Base-by-base conservation (phyloP, 208 protist genomes). In the Willaertia magna region DNA sequence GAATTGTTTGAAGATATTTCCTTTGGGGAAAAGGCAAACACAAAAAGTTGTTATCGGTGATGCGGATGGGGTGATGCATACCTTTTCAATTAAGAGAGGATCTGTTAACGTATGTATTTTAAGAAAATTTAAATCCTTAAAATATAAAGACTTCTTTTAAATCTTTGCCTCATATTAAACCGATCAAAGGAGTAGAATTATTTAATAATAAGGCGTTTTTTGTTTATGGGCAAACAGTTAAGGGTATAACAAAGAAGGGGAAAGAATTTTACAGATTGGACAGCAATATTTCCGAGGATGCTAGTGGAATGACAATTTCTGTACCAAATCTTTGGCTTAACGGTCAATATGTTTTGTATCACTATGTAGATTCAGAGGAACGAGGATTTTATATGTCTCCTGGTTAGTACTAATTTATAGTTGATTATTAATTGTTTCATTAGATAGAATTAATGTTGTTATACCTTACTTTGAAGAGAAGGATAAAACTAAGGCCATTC, bases 311-410 rank as follows among this genome's bases (percentile, higher is more conserved):
- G 43, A 88, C 87, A 79, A 91, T 95, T 42, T 89, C 91, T 55
- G 95, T 92, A 2, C 94, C 94, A 1, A 94, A 91, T 78, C 92
- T 96, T 52, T 94, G 94, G 81, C 86, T 92, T 30, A 90, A 91
- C 7, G 94, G 94, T 9, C 92, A 93, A 84, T 96, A 93, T 85
- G 95, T 95, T 91, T 84, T 93, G 78, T 94, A 93, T 34, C 90
- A 91, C 26, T 92, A 95, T 85, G 55, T 87, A 18, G 94, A 96
- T 85, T 90, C 86, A 0, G 93, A 92, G 42, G 93, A 95, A 88
- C 87, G 94, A 11, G 93, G 93, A 47, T 95, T 95, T 59, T 96
- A 91, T 90, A 92, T 96, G 86, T 90, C 92, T 0, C 93, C 94
- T 22, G 94, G n/a, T n/a, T n/a, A n/a, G n/a, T n/a, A n/a, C n/a